Conservation (phyloP, 139 green algal species). For the Dunaliella primolecta region DNA sequence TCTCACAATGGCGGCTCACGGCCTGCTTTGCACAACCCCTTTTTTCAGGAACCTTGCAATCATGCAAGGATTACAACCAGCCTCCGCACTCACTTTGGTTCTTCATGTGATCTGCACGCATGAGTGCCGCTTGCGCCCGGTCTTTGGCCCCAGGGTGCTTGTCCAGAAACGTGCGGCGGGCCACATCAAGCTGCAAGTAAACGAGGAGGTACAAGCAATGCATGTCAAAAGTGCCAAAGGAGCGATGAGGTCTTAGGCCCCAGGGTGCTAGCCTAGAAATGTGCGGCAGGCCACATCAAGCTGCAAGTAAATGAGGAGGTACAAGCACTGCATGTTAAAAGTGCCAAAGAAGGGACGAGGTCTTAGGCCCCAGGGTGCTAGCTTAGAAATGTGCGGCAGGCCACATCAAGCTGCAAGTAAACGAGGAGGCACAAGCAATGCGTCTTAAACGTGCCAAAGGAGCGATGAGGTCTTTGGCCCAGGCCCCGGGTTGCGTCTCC, state of each 20-base stretch:
- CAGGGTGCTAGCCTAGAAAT: slow-evolving; percentile 71
- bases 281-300: slow-evolving; percentile 61
- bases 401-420: slow-evolving; percentile 56
- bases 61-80: too few species aligned
- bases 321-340: not conserved
- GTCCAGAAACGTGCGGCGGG: slow-evolving; percentile 63
- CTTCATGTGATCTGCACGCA: slow-evolving; percentile 37
- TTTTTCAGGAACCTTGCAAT: too few species aligned
- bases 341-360: not conserved
- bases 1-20: too few species aligned
- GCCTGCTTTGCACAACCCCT: too few species aligned
- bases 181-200: slow-evolving; percentile 56
- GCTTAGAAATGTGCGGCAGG: slow-evolving; percentile 62
- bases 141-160: slow-evolving; percentile 67
- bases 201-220: not conserved
- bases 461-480: slow-evolving; percentile 24
- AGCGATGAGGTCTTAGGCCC: slow-evolving; percentile 44
- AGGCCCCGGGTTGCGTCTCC: slow-evolving; percentile 68
- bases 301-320: slow-evolving; percentile 16
- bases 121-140: slow-evolving; percentile 27
- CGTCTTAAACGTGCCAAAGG: not conserved
- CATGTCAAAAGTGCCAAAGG: not conserved
- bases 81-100: not conserved
- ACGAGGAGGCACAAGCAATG: not conserved
- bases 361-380: slow-evolving; percentile 66